phyloP scores from a whole-genome alignment of 2,329 filamentous ascomycete species.

The Nigrospora sphaerica region DNA sequence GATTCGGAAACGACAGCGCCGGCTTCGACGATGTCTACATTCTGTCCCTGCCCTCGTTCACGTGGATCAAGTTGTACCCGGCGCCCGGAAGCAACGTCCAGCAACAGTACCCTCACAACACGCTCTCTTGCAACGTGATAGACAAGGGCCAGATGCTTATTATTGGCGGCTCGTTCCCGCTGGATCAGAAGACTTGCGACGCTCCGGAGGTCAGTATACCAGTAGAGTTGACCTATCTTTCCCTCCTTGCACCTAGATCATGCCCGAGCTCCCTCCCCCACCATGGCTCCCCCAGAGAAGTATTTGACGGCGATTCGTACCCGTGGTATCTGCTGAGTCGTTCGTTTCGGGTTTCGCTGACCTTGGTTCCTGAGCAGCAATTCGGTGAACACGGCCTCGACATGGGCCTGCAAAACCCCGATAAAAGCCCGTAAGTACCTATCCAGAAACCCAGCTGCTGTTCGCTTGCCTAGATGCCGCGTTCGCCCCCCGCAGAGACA shows the following conservation, averaged over 20 bases:
- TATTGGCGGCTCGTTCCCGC: conserved; percentile 52
- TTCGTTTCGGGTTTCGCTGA: no score
- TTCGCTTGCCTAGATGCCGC: background rate
- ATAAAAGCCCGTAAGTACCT: conserved; percentile 22
- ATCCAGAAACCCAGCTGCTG: no score
- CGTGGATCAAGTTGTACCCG: conserved; percentile 52
- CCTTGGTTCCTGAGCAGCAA: conserved; percentile 11
- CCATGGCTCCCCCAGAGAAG: no score
- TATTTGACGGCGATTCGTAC: no score
- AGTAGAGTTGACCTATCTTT: no score
- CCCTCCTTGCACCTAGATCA: no score
- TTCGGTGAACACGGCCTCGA: conserved; percentile 52
- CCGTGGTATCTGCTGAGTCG: no score
- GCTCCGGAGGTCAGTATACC: conserved; percentile 20
- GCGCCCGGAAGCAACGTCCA: conserved; percentile 26
- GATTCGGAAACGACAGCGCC: conserved; percentile 32
- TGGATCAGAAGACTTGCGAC: conserved; percentile 38
- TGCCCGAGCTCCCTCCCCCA: no score
- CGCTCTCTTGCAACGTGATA: conserved; percentile 51
- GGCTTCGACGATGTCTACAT: conserved; percentile 59
- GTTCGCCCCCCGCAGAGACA: background rate
- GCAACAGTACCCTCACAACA: conserved; percentile 41
- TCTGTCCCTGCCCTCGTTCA: conserved; percentile 54
- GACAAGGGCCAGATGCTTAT: conserved; percentile 54
- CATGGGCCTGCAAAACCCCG: conserved; percentile 40